phyloP scores from a whole-genome alignment of 78 protist species.

The Dictyostelium discoideum region dicty_2.7 NC_007090.3:4588001-4588500 shows the following conservation, averaged over 20 bases:
- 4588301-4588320: no score
- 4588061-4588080: not conserved
- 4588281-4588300: not conserved
- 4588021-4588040: not conserved
- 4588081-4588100: not conserved
- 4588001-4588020: constrained; percentile 6
- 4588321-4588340: not conserved
- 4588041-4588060: no score
- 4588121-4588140: not conserved
- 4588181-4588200: not conserved
- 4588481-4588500: constrained; percentile 11
- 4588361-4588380: not conserved
- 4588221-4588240: no score
- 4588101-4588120: not conserved
- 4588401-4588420: constrained; percentile 30
- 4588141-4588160: not conserved
- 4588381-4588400: not conserved
- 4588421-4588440: constrained; percentile 25
- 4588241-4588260: no score
- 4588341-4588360: not conserved
- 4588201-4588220: no score
- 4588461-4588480: constrained; percentile 38
- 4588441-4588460: constrained; percentile 49
- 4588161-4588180: not conserved
- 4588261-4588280: no score